Percentiles rank a stretch among this genome's conserved stretches.
phyloP scores from a whole-genome alignment of 2,329 filamentous ascomycete species.

The Verticillium longisporum region DNA sequence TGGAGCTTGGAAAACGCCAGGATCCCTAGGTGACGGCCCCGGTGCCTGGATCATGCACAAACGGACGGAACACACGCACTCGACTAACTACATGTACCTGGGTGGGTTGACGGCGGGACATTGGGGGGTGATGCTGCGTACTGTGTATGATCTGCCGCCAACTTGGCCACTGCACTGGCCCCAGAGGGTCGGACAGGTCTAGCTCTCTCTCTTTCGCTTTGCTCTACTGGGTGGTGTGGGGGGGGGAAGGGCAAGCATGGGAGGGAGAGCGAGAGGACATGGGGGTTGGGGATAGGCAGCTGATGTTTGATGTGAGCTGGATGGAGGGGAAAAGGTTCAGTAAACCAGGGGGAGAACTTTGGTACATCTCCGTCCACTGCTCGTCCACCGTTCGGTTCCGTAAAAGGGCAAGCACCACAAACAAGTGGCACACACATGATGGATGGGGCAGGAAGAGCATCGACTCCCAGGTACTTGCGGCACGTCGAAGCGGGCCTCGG shows the following conservation, averaged over 20 bases:
- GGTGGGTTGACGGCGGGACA: background rate
- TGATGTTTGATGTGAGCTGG: background rate
- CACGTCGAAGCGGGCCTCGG: background rate
- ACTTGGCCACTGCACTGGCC: background rate
- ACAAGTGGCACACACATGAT: background rate
- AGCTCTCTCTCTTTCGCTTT: background rate
- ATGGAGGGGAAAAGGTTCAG: background rate
- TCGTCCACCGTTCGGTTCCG: background rate
- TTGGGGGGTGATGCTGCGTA: background rate
- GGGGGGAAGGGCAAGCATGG: too few relatives aligned
- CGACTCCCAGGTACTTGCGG: background rate
- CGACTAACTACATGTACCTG: background rate
- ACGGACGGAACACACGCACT: background rate
- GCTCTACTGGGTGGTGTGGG: background rate
- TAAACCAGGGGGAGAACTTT: background rate
- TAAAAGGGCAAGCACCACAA: background rate
- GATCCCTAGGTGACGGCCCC: constrained; percentile 1
- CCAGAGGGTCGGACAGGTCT: background rate
- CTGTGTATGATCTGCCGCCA: background rate
- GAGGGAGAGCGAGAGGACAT: background rate
- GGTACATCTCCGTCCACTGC: background rate
- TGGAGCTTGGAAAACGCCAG: background rate
- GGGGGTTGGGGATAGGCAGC: background rate
- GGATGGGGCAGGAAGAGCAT: background rate
- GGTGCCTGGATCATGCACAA: background rate